Conservation (phyloP, 768 basidiomycete genomes). For the Suillus weaverae region DNA sequence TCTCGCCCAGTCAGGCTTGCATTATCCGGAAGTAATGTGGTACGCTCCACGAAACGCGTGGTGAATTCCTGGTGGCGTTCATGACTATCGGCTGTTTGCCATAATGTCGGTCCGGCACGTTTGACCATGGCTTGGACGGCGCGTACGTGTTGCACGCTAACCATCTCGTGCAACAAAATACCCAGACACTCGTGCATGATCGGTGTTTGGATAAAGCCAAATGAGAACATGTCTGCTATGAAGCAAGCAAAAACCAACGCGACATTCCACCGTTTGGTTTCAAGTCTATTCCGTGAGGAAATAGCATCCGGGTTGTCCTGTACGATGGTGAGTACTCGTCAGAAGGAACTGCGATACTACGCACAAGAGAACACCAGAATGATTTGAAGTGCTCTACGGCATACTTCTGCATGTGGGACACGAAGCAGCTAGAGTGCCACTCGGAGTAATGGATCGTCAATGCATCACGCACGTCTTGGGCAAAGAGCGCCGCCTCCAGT, state of each 20-base stretch:
- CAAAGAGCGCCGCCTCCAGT: constrained; percentile 21
- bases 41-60: constrained; percentile 5
- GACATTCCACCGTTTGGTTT: constrained; percentile 21
- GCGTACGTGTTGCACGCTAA: constrained; percentile 29
- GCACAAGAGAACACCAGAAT: constrained; percentile 26
- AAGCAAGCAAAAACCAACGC: constrained; percentile 24
- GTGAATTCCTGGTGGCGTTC: constrained; percentile 8
- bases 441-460: constrained; percentile 17
- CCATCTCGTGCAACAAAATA: constrained; percentile 23
- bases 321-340: constrained; percentile 2
- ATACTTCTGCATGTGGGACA: constrained; percentile 25
- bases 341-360: constrained; percentile 7
- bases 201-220: constrained; percentile 14
- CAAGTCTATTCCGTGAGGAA: constrained; percentile 15
- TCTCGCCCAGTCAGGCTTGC: constrained; percentile 10
- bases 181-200: constrained; percentile 24
- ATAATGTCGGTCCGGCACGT: constrained; percentile 22
- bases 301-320: constrained; percentile 20
- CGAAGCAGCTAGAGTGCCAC: constrained; percentile 25
- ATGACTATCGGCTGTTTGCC: constrained; percentile 18
- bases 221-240: constrained; percentile 29
- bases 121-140: constrained; percentile 22
- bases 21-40: neutral
- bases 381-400: constrained; percentile 26
- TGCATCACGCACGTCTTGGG: constrained; percentile 21